Evolutionary conservation across 768 basidiomycete genomes (phyloP).

Genomic region (Obba rivulosa): DNA sequence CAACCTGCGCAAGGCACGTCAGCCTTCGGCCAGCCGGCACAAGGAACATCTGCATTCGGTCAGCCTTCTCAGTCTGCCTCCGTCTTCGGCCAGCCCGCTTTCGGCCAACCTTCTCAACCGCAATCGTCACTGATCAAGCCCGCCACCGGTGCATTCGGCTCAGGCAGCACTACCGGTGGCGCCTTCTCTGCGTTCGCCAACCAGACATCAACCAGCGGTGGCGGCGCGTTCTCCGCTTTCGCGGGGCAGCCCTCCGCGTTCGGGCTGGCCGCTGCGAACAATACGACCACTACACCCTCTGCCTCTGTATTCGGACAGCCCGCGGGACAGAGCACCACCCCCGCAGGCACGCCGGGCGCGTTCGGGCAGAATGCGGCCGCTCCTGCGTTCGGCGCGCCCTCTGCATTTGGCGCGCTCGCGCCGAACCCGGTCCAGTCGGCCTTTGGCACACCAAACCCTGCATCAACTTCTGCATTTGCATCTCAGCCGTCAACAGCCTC

Average conservation of each 20-base stretch:
- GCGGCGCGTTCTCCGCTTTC: conserved; percentile 22
- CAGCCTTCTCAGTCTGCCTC: conserved; percentile 16
- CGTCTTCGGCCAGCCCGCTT: conserved; percentile 21
- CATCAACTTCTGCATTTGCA: conserved; percentile 2
- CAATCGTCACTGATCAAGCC: conserved; percentile 25
- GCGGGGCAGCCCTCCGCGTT: conserved; percentile 25
- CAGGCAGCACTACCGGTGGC: conserved; percentile 29
- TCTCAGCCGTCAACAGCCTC: conserved; percentile 26
- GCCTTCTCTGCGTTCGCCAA: conserved; percentile 42
- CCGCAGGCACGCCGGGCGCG: conserved; percentile 11
- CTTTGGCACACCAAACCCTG: neutral
- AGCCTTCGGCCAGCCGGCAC: conserved; percentile 26
- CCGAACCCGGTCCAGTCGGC: conserved; percentile 1
- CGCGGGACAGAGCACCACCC: conserved; percentile 9
- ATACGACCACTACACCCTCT: conserved; percentile 8
- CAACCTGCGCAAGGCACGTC: conserved; percentile 25
- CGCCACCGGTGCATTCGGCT: conserved; percentile 28
- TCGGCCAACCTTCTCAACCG: conserved; percentile 10
- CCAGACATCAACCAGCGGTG: conserved; percentile 8
- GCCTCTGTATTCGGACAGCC: conserved; percentile 22
- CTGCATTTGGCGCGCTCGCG: conserved; percentile 15
- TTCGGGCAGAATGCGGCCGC: conserved; percentile 10
- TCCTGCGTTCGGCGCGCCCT: conserved; percentile 14
- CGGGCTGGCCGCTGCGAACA: conserved; percentile 16
- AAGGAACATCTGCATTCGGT: conserved; percentile 23